These are phyloP conservation scores for Curvularia verruculosa DNA, from an alignment of 2,329 filamentous ascomycete species.

Conservation along the genomic window DNA sequence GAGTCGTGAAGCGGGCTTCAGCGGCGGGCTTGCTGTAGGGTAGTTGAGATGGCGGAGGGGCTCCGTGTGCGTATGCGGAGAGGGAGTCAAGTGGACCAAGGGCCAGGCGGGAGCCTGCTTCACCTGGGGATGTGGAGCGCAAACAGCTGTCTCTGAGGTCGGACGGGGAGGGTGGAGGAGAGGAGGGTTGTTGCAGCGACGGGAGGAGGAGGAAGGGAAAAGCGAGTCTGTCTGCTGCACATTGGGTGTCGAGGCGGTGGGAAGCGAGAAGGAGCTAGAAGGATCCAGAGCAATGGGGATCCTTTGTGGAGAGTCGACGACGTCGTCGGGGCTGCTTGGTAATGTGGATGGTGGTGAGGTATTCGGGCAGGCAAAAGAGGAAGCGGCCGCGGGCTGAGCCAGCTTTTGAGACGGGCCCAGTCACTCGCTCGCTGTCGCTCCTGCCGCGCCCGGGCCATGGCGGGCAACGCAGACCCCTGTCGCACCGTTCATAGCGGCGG, in stretches of 20 bases:
- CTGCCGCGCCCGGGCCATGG: conserved; percentile 26
- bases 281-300: conserved; percentile 42
- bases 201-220: conserved; percentile 38
- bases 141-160: conserved; percentile 33
- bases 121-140: conserved; percentile 43
- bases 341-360: conserved; percentile 25
- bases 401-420: conserved; percentile 27
- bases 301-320: conserved; percentile 23
- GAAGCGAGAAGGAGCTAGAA: conserved; percentile 40
- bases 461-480: conserved; percentile 20
- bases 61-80: conserved; percentile 8
- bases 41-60: not conserved
- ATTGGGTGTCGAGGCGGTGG: conserved; percentile 36
- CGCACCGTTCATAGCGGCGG: conserved; percentile 26
- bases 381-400: conserved; percentile 27
- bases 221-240: conserved; percentile 44
- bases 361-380: conserved; percentile 24
- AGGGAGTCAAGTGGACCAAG: conserved; percentile 20
- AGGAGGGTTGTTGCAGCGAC: conserved; percentile 38
- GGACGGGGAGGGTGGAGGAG: conserved; percentile 25
- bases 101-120: conserved; percentile 42
- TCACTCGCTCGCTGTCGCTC: conserved; percentile 6
- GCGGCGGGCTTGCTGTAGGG: not conserved
- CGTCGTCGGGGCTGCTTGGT: conserved; percentile 38
- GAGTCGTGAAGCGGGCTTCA: not conserved